phyloP scores from a whole-genome alignment of 192 early-diverging fungal species.

The Rhizoclosmatium globosum region DNA sequence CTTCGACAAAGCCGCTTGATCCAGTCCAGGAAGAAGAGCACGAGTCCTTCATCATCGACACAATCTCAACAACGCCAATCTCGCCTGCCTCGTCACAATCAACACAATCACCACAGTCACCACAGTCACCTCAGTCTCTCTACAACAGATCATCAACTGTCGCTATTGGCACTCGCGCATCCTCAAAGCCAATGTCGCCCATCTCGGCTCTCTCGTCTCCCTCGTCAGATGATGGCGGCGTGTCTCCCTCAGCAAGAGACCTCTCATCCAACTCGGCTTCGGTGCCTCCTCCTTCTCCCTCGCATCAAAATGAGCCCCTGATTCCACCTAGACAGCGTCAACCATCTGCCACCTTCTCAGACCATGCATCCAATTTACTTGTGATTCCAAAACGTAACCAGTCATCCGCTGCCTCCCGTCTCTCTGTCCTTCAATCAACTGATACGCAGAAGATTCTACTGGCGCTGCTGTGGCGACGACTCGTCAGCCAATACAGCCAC shows the following conservation, averaged over 20 bases:
- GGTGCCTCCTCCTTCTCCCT: not conserved
- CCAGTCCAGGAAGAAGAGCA: not conserved
- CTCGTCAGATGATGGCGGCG: not conserved
- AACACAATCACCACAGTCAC: too few relatives aligned
- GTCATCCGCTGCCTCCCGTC: not conserved
- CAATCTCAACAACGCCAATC: constrained; percentile 11
- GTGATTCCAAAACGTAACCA: constrained; percentile 28
- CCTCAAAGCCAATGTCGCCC: not conserved
- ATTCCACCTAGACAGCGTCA: not conserved
- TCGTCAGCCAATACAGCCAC: not conserved
- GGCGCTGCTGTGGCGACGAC: not conserved
- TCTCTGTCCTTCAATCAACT: not conserved
- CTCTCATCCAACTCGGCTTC: not conserved
- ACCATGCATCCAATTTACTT: not conserved
- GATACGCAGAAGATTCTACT: not conserved
- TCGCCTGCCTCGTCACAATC: not conserved
- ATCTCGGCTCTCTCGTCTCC: not conserved
- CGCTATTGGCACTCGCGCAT: not conserved
- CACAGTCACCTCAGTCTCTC: not conserved
- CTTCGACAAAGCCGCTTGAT: not conserved
- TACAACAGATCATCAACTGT: not conserved
- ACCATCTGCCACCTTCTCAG: not conserved
- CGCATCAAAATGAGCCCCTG: not conserved
- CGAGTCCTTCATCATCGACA: not conserved
- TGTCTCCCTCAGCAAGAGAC: too few relatives aligned